phyloP scores from a whole-genome alignment of 352 stramenopile species.

The Phytopythium chamaehyphon region DNA sequence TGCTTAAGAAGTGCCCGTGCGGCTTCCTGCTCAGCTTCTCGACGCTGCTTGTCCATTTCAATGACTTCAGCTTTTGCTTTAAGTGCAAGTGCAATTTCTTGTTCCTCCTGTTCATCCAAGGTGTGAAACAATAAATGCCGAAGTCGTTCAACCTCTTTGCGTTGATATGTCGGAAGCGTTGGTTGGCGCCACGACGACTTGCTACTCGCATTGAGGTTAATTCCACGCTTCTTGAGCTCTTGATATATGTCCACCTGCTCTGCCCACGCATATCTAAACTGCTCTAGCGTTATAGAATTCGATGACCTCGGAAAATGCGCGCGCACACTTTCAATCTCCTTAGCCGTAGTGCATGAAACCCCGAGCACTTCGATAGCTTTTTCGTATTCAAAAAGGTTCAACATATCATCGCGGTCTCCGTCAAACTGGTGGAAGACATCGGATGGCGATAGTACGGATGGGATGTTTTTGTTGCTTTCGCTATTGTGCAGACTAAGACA shows the following conservation, averaged over 20 bases:
- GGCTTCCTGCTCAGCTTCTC: slow-evolving; percentile 41
- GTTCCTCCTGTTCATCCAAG: slow-evolving; percentile 38
- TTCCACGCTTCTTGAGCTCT: slow-evolving; percentile 39
- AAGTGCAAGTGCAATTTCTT: slow-evolving; percentile 42
- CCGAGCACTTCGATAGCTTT: slow-evolving; percentile 52
- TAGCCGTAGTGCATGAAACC: slow-evolving; percentile 14
- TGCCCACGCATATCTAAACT: slow-evolving; percentile 58
- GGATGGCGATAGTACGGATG: slow-evolving; percentile 30
- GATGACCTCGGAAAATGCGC: slow-evolving; percentile 31
- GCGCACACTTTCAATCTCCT: slow-evolving; percentile 13
- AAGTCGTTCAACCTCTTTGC: slow-evolving; percentile 22
- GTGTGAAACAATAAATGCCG: slow-evolving; percentile 27
- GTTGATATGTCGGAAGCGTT: slow-evolving; percentile 4
- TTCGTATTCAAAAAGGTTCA: slow-evolving; percentile 70
- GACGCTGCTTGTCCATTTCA: slow-evolving; percentile 35
- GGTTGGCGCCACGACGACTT: no score
- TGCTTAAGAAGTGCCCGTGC: slow-evolving; percentile 36
- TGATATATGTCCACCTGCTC: slow-evolving; percentile 37
- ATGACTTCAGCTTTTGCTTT: slow-evolving; percentile 54
- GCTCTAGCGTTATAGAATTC: slow-evolving; percentile 30
- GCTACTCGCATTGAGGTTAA: background rate
- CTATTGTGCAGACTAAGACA: slow-evolving; percentile 31
- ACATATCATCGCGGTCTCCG: slow-evolving; percentile 45
- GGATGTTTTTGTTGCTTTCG: slow-evolving; percentile 1
- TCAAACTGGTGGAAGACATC: slow-evolving; percentile 64